A percentile compares a stretch with the other conserved stretches of the same genome.
phyloP scores from a whole-genome alignment of 352 stramenopile species.

The Phytophthora hibernalis region DNA sequence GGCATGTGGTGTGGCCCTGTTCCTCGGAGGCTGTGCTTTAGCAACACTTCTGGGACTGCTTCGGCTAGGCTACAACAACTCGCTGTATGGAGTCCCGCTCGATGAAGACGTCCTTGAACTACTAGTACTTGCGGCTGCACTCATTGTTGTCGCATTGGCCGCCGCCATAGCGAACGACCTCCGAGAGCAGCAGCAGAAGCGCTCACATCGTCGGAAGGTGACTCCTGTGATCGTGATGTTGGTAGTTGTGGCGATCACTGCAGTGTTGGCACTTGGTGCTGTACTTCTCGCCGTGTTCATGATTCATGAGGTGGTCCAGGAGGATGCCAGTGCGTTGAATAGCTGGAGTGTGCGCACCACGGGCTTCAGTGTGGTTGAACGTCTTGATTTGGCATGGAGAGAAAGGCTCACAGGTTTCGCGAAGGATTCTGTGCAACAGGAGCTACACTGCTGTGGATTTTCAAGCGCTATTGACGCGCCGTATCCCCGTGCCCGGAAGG shows the following conservation, averaged over 20 bases:
- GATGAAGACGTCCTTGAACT: slow-evolving; percentile 54
- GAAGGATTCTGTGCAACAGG: slow-evolving; percentile 61
- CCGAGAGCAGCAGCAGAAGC: slow-evolving; percentile 42
- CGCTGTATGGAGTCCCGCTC: slow-evolving; percentile 60
- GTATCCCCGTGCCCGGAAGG: slow-evolving; percentile 60
- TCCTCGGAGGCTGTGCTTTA: slow-evolving; percentile 54
- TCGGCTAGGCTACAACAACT: slow-evolving; percentile 54
- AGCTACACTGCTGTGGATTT: slow-evolving; percentile 81
- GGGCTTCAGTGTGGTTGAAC: slow-evolving; percentile 64
- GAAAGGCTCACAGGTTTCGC: slow-evolving; percentile 47
- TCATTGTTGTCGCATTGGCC: slow-evolving; percentile 48
- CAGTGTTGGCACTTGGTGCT: slow-evolving; percentile 48
- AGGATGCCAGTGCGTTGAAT: slow-evolving; percentile 46
- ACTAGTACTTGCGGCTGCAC: slow-evolving; percentile 40
- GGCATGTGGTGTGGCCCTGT: slow-evolving; percentile 37
- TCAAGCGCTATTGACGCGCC: slow-evolving; percentile 46
- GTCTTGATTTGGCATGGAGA: slow-evolving; percentile 59
- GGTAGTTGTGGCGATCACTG: slow-evolving; percentile 45
- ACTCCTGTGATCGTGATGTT: slow-evolving; percentile 25
- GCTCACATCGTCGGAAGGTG: slow-evolving; percentile 26
- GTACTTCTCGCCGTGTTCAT: slow-evolving; percentile 67
- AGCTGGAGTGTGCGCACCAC: slow-evolving; percentile 84
- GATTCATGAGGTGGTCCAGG: slow-evolving; percentile 61
- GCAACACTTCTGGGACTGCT: slow-evolving; percentile 65
- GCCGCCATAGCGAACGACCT: slow-evolving; percentile 66